Conservation (phyloP, 306 rosid genomes). For the Oemleria cerasiformis region DNA sequence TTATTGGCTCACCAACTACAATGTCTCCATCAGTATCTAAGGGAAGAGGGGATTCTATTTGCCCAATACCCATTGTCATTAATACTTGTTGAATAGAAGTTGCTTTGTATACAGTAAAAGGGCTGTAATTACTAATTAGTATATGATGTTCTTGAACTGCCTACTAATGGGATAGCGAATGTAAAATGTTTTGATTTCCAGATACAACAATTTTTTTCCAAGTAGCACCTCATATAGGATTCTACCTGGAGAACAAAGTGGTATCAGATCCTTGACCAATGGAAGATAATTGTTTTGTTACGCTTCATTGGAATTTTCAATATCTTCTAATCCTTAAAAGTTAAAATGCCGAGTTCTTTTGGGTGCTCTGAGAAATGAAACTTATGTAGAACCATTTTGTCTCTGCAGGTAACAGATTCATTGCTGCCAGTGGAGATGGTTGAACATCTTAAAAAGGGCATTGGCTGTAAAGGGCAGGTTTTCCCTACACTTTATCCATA, state of each 20-base stretch:
- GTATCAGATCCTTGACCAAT: background rate
- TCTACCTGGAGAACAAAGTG: background rate
- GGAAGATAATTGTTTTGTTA: background rate
- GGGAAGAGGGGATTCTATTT: background rate
- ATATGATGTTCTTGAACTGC: background rate
- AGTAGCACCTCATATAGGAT: background rate
- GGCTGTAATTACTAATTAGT: background rate
- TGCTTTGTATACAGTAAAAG: background rate
- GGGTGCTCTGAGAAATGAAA: background rate
- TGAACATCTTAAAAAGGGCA: slow-evolving; percentile 76
- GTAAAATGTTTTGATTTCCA: background rate
- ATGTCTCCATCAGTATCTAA: background rate
- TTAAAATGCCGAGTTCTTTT: slow-evolving; percentile 2
- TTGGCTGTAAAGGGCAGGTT: slow-evolving; percentile 82
- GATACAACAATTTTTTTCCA: background rate
- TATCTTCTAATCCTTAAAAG: background rate
- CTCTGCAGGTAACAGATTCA: slow-evolving; percentile 51
- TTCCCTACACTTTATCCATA: background rate
- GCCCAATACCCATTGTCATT: background rate
- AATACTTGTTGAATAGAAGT: background rate
- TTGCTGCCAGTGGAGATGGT: slow-evolving; percentile 70
- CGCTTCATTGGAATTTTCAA: background rate
- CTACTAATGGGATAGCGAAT: background rate
- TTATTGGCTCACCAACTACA: background rate
- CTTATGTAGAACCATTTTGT: slow-evolving; percentile 16